These are phyloP conservation scores for Mycogone perniciosa DNA, from an alignment of 2,329 filamentous ascomycete genomes.

Conservation along the genomic window DNA sequence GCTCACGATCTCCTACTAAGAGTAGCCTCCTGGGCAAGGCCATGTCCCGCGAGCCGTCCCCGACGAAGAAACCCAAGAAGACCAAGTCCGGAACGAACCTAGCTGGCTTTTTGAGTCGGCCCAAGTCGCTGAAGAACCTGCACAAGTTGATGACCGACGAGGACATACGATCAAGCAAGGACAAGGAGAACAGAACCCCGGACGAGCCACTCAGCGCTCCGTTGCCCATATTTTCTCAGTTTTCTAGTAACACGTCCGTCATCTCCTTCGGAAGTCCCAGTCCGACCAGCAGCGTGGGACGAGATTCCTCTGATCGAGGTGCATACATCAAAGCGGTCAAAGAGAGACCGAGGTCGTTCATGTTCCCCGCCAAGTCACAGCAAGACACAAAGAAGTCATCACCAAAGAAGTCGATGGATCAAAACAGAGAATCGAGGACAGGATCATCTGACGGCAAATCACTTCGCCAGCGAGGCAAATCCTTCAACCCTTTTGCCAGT, in stretches of 20 bases:
- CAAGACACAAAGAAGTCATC: constrained; percentile 16
- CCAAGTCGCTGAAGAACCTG: constrained; percentile 65
- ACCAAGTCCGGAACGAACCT: constrained; percentile 74
- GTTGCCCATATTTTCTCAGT: constrained; percentile 78
- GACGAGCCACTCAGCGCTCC: constrained; percentile 27
- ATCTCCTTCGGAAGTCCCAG: constrained; percentile 10
- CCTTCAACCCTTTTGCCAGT: constrained; percentile 34
- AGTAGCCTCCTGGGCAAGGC: constrained; percentile 22
- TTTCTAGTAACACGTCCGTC: constrained; percentile 33
- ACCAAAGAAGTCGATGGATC: constrained; percentile 22
- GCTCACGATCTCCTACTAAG: constrained; percentile 40
- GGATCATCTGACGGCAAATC: constrained; percentile 11
- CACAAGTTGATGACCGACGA: constrained; percentile 49
- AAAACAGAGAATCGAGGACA: constrained; percentile 28
- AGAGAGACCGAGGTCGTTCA: constrained; percentile 49
- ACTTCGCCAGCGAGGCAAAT: constrained; percentile 30
- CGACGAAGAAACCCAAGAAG: constrained; percentile 63
- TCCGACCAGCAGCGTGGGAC: constrained; percentile 6
- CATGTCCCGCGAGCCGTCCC: constrained; percentile 42
- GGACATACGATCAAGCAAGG: constrained; percentile 45
- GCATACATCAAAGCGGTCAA: constrained; percentile 23
- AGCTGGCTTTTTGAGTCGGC: constrained; percentile 66
- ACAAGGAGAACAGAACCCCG: constrained; percentile 79
- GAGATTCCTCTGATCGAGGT: constrained; percentile 6
- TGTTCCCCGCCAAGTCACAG: constrained; percentile 19